Evolutionary conservation across 331 rosid genomes (phyloP).

Genomic region (Prunus yedoensis): DNA sequence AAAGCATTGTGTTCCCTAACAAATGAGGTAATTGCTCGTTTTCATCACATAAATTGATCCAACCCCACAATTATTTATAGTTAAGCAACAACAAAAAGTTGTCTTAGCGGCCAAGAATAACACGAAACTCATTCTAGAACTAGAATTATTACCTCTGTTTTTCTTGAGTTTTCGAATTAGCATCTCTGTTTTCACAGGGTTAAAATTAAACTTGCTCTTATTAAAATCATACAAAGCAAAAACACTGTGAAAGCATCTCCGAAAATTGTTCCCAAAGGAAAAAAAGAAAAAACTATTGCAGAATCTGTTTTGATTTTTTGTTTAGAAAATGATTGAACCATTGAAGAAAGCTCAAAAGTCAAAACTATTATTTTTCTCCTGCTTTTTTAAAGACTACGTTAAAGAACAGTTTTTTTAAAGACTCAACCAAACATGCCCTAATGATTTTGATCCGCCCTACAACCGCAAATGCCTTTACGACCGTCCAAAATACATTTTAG

Average conservation of each 20-base stretch:
- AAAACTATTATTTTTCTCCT: not conserved
- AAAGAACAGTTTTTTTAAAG: not conserved
- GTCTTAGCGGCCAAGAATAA: slow-evolving; percentile 7
- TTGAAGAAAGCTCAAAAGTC: not conserved
- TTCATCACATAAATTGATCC: not conserved
- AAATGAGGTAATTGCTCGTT: not conserved
- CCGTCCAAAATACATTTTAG: slow-evolving; percentile 12
- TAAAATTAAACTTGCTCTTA: not conserved
- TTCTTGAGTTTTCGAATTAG: not conserved
- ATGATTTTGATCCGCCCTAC: slow-evolving; percentile 7
- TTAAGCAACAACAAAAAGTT: not conserved
- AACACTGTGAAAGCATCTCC: too few species aligned
- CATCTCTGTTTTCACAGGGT: not conserved
- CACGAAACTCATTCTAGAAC: not conserved
- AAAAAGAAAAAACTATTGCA: too few species aligned
- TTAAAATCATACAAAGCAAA: not conserved
- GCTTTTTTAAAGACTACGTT: not conserved
- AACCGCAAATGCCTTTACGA: slow-evolving; percentile 1
- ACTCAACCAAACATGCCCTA: slow-evolving; percentile 5
- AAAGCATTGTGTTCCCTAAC: not conserved
- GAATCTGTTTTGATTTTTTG: too few species aligned
- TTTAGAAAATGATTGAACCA: not conserved
- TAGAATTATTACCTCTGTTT: not conserved
- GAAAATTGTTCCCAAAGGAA: too few species aligned
- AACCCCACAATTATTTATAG: not conserved